These are phyloP conservation scores for Tricholoma saponaceum DNA, from an alignment of 768 basidiomycete genomes.

Conservation along the genomic window DNA sequence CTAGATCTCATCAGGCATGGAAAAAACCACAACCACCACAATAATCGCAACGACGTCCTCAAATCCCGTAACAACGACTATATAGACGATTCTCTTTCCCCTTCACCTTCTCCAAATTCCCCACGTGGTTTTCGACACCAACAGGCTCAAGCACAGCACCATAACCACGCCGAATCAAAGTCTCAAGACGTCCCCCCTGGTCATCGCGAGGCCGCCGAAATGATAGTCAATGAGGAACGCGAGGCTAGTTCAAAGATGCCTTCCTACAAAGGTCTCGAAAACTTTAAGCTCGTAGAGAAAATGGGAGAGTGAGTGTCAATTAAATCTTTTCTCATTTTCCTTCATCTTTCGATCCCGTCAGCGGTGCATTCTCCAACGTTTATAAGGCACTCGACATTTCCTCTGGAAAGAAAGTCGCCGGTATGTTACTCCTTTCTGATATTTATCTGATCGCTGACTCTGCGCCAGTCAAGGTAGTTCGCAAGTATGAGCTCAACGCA, in stretches of 20 bases:
- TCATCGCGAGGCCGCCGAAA: constrained; percentile 48
- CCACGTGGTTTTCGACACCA: constrained; percentile 32
- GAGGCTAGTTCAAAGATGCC: constrained; percentile 78
- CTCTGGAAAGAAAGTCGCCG: constrained; percentile 78
- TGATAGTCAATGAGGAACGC: constrained; percentile 73
- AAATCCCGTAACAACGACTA: constrained; percentile 19
- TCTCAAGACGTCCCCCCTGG: constrained; percentile 22
- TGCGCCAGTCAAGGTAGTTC: constrained; percentile 79
- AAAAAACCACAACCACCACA: constrained; percentile 54
- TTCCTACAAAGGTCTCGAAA: constrained; percentile 79
- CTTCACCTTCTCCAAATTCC: constrained; percentile 9
- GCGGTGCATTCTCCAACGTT: constrained; percentile 98
- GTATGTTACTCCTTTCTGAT: constrained; percentile 37
- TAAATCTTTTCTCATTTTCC: constrained; percentile 4
- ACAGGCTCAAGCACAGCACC: constrained; percentile 18
- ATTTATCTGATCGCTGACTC: constrained; percentile 13
- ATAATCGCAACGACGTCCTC: constrained; percentile 18
- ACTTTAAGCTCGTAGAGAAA: constrained; percentile 72
- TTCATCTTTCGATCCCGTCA: constrained; percentile 26
- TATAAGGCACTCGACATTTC: constrained; percentile 84
- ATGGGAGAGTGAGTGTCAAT: constrained; percentile 83
- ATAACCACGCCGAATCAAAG: constrained; percentile 9
- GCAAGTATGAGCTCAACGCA: constrained; percentile 87
- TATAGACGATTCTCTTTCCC: background rate
- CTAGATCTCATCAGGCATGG: constrained; percentile 82